Evolutionary conservation across 768 basidiomycete genomes (phyloP), one percentile per base, ranked within the genome.

Genomic region (Boletellus sp.): DNA sequence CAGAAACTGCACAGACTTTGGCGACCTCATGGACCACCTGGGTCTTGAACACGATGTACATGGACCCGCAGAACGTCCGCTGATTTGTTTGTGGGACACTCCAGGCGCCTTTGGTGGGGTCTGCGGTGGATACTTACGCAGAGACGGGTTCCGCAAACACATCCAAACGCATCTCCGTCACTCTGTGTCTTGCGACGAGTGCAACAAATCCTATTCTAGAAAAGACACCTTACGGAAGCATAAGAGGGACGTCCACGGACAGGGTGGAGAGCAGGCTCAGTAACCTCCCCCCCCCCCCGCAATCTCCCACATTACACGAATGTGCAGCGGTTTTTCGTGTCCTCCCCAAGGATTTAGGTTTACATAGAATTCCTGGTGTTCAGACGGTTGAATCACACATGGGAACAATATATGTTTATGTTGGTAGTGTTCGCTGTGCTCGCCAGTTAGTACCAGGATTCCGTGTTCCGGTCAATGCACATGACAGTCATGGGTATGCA

Each of bases 81-180:
- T 58, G 1, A 1, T 4, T 4, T 61, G 57, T 19, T 23, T 22
- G 2, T 62, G 60, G 60, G 1, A 11, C 22, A 20, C 19, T 0
- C 4, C 16, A n/a, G n/a, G n/a, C n/a, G n/a, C n/a, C n/a, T n/a
- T n/a, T 0, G 0, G 7, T 2, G 20, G 22, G 1, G 1, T 0
- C 12, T 62, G 60, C n/a, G 17, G 24, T 3, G 16, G 35, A 0
- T 0, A 16, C 1, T 40, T 6, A 11, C 50, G 55, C 4, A 37
- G 62, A 2, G 39, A 53, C 8, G 33, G 7, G 0, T 34, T 55
- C 6, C 37, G 41, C 0, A 54, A 57, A 0, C 61, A 66, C 22
- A 51, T 54, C 0, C 36, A 12, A 0, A 40, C 6, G 0, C 64
- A 63, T 13, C 3, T 48, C 0, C 12, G 41, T 0, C 4, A 1